Percentiles rank a stretch among this genome's conserved stretches.
phyloP scores from a whole-genome alignment of 371 early-diverging fungal genomes.

The Capillidium heterosporum region DNA sequence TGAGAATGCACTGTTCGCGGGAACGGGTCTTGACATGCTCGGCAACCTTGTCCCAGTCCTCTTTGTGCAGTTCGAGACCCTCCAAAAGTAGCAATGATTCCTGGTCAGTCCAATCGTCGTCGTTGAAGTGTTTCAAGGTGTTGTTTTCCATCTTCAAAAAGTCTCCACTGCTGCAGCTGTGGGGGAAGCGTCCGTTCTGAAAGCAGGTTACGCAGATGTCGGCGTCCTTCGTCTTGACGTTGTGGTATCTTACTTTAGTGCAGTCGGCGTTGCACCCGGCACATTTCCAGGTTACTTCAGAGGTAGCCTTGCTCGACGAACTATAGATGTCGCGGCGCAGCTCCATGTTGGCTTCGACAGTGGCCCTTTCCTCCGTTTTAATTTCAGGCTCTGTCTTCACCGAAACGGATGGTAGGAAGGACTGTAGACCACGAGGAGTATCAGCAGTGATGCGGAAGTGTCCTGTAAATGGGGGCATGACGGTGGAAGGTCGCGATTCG shows the following conservation, averaged over 20 bases:
- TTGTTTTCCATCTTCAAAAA: slow-evolving; percentile 52
- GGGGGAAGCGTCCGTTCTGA: slow-evolving; percentile 85
- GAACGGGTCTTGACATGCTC: slow-evolving; percentile 86
- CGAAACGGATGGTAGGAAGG: slow-evolving; percentile 41
- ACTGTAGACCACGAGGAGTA: slow-evolving; percentile 81
- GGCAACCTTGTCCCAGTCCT: slow-evolving; percentile 91
- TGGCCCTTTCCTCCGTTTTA: neutral
- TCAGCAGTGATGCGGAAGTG: slow-evolving; percentile 92
- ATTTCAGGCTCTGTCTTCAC: neutral
- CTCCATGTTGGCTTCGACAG: slow-evolving; percentile 5
- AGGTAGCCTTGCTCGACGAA: slow-evolving; percentile 8
- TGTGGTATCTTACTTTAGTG: slow-evolving; percentile 57
- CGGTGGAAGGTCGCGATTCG: slow-evolving; percentile 75
- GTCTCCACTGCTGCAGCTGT: slow-evolving; percentile 63
- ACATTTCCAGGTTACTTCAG: slow-evolving; percentile 22
- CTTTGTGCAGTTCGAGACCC: slow-evolving; percentile 88
- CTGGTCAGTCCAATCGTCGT: slow-evolving; percentile 79
- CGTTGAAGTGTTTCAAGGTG: slow-evolving; percentile 25
- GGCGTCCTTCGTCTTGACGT: slow-evolving; percentile 53
- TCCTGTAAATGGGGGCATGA: slow-evolving; percentile 88
- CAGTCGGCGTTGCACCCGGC: slow-evolving; percentile 84
- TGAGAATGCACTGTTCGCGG: slow-evolving; percentile 84
- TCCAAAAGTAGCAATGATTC: slow-evolving; percentile 88
- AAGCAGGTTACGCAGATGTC: slow-evolving; percentile 83
- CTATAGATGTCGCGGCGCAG: slow-evolving; percentile 37